These are phyloP conservation scores for Chimonanthus salicifolius DNA, from an alignment of 164 flowering plant species.

Conservation along the genomic window DNA sequence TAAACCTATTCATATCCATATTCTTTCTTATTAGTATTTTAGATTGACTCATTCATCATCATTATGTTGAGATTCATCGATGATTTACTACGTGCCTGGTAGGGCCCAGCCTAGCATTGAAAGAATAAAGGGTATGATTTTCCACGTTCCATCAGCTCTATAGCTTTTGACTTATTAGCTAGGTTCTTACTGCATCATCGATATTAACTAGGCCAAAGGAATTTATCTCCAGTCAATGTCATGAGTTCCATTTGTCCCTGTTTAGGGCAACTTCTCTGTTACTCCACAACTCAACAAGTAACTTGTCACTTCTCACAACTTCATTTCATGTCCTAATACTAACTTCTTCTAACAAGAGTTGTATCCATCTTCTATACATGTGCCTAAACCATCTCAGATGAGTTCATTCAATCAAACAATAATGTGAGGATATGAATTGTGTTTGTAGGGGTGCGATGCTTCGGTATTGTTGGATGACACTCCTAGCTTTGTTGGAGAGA, in stretches of 20 bases:
- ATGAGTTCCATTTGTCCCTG: not conserved
- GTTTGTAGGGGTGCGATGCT: slow-evolving; percentile 75
- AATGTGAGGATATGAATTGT: too few species aligned
- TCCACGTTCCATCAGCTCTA: not conserved
- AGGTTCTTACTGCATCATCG: too few species aligned
- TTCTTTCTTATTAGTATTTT: slow-evolving; percentile 78
- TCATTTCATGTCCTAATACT: not conserved
- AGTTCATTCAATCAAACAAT: not conserved
- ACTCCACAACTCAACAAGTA: not conserved
- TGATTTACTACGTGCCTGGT: not conserved
- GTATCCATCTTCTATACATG: not conserved
- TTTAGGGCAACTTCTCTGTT: not conserved
- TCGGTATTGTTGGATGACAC: slow-evolving; percentile 72
- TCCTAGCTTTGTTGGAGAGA: slow-evolving; percentile 45
- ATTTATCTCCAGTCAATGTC: too few species aligned
- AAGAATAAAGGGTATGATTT: not conserved
- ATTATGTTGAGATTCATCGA: slow-evolving; percentile 5
- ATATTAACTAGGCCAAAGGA: too few species aligned
- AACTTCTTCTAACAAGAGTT: not conserved
- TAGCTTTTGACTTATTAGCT: not conserved
- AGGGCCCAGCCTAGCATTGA: not conserved
- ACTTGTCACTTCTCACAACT: not conserved
- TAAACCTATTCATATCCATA: too few species aligned
- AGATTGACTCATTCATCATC: slow-evolving; percentile 75
- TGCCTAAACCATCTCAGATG: not conserved